Evolutionary conservation across 768 basidiomycete genomes (phyloP).

Genomic region (Hortiboletus flavorubellus): DNA sequence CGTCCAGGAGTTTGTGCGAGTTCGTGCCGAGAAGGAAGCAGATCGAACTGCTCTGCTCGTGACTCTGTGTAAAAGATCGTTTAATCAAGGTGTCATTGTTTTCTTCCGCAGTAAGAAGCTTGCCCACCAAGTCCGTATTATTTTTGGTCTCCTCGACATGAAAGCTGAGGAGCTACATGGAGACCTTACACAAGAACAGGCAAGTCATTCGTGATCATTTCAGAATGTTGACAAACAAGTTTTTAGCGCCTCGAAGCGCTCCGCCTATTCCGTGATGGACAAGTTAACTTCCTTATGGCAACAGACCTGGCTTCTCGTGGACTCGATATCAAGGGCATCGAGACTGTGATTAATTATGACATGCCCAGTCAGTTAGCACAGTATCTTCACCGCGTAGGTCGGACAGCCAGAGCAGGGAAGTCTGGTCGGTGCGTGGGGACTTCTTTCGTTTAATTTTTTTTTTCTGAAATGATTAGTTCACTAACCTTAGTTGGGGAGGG

Average conservation of each 20-base stretch:
- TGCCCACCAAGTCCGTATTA: constrained; percentile 94
- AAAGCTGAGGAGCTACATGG: constrained; percentile 93
- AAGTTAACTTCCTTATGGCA: constrained; percentile 91
- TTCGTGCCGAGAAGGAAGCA: constrained; percentile 72
- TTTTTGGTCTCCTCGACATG: constrained; percentile 87
- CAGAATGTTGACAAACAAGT: constrained; percentile 1
- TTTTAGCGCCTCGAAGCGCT: constrained; percentile 80
- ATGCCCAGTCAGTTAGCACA: constrained; percentile 93
- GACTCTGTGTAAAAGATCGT: constrained; percentile 83
- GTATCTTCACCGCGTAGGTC: constrained; percentile 95
- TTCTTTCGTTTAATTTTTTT: background rate
- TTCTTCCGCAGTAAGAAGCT: constrained; percentile 97
- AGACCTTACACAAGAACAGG: constrained; percentile 95
- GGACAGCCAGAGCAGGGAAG: constrained; percentile 93
- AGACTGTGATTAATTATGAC: constrained; percentile 98
- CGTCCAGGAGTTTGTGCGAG: constrained; percentile 92
- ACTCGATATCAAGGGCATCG: constrained; percentile 95
- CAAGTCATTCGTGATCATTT: constrained; percentile 27
- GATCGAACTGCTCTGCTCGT: constrained; percentile 77
- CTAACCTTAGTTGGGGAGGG: constrained; percentile 94
- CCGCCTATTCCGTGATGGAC: constrained; percentile 81
- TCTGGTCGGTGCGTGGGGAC: constrained; percentile 71
- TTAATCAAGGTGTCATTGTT: constrained; percentile 80
- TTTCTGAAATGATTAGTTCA: constrained; percentile 50
- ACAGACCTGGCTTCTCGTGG: constrained; percentile 95